Evolutionary conservation across 805 yeast genomes (phyloP), one percentile per base, ranked within the genome.

Genomic region (Candida rishiriensis): DNA sequence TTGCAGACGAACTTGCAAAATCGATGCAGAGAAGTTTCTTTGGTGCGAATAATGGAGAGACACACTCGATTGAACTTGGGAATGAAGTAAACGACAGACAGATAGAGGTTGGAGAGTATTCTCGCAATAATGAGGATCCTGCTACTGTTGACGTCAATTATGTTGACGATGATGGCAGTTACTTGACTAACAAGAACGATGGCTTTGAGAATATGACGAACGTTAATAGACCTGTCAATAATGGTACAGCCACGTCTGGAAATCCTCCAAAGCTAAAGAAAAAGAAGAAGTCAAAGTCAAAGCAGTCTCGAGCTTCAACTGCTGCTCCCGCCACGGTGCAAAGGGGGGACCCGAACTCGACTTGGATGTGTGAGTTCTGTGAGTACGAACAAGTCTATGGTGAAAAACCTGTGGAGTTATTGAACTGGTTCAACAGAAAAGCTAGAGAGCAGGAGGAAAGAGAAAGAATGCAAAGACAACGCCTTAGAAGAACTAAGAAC

Each of bases 331-430:
- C 28, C 13, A 10, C 9, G 13, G 33, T 30, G 13, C 15, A 38
- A 12, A 35, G 29, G 26, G 54, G 55, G 2, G 55, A 54, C 16
- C 49, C 55, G 3, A 40, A 14, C 9, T 48, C 56, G n/a, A 36
- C 44, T 10, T 61, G 62, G 61, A 40, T 50, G 2, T 75, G 81
- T 54, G 62, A 72, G 39, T 65, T 75, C 37, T 75, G 81, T 59
- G 76, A 75, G 49, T 75, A 72, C 55, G 77, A 75, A 52, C 63
- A 65, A 10, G 65, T 75, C 4, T 75, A 62, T 53, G 80, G 81
- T 1, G 55, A 55, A 29, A 67, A 69, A 44, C 80, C 81, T 1
- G 47, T 59, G 18, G 70, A 69, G 47, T 58, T 73, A 59, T 68
- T 73, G 51, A 66, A 68, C 48, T 72, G 76, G 75, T 68, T 69